Evolutionary conservation across 345 rosid species (phyloP), one percentile per base, ranked within the genome.

Genomic region (Salix purpurea): DNA sequence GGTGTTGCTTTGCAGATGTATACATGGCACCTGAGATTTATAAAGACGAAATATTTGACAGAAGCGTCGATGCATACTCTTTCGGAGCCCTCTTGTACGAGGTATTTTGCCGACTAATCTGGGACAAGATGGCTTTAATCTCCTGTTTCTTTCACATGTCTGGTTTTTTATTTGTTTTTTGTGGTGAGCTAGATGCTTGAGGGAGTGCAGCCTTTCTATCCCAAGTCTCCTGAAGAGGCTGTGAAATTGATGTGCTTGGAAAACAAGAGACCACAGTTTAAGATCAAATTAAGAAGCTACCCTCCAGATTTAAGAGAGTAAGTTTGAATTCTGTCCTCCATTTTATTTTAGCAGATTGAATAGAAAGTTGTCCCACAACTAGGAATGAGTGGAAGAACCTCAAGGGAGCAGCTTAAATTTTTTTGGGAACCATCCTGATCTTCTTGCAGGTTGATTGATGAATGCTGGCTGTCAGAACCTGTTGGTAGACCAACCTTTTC

Each of bases 281-380:
- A 88, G 85, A 80, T 82, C 62, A 96, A 91, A 75, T 76, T 88
- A 19, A 90, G 84, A 86, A 84, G 82, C 77, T 96, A 87, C 83
- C 93, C 94, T 77, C 91, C 88, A 62, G 99, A 91, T 26, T 46
- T 96, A 76, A 96, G 78, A 88, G 92, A 91, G 98, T 96, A 88
- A 86, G 97, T 84, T 81, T 50, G 16, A 21, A 70, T 30, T 69
- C 67, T 42, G 39, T 10, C 28, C 24, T 10, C 15, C 23, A n/a
- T 58, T 58, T 48, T 39, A 40, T 40, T 10, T 36, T 71, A 11
- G 40, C 48, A 10, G 15, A 40, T 11, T 70, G 46, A 39, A 11
- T 32, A 50, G 65, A 50, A 48, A 10, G 70, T 9, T 24, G 28
- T 52, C 30, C 34, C 37, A 36, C 5, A 39, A 56, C 28, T 37